phyloP scores from a whole-genome alignment of 495 filamentous ascomycete genomes.

The Halenospora varia region DNA sequence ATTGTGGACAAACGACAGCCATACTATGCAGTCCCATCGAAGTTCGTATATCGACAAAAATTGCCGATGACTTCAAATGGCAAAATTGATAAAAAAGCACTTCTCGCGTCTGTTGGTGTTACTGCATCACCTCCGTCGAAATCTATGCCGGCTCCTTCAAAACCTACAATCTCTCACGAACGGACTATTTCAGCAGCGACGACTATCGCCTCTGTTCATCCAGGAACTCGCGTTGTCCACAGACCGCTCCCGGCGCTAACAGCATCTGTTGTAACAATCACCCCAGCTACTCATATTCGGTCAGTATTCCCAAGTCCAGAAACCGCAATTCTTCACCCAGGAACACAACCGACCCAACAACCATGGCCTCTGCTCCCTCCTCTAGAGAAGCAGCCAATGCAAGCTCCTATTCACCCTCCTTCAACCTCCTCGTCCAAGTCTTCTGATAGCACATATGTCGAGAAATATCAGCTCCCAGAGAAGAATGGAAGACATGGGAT shows the following conservation, averaged over 20 bases:
- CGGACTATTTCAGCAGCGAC: neutral
- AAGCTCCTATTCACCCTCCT: neutral
- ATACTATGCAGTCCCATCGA: constrained; percentile 32
- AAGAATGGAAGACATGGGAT: constrained; percentile 4
- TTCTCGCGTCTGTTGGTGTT: neutral
- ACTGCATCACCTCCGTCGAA: too few species aligned
- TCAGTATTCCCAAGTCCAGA: too few species aligned
- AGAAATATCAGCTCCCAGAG: neutral
- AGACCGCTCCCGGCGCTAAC: too few species aligned
- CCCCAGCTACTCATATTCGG: too few species aligned
- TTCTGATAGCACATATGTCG: neutral
- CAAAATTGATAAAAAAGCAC: constrained; percentile 31
- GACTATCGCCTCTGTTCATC: neutral
- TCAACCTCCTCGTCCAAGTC: neutral
- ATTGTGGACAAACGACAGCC: constrained; percentile 24
- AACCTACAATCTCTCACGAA: neutral
- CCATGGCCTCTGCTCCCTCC: neutral
- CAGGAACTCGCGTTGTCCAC: neutral
- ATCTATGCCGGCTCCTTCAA: too few species aligned
- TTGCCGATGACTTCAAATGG: constrained; percentile 35
- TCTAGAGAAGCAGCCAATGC: neutral
- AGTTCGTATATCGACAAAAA: constrained; percentile 22
- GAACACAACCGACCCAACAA: neutral
- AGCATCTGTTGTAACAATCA: too few species aligned
- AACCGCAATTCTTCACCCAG: neutral